Base-by-base conservation (phyloP, 352 stramenopile genomes). In the Globisporangium sylvaticum region DNA sequence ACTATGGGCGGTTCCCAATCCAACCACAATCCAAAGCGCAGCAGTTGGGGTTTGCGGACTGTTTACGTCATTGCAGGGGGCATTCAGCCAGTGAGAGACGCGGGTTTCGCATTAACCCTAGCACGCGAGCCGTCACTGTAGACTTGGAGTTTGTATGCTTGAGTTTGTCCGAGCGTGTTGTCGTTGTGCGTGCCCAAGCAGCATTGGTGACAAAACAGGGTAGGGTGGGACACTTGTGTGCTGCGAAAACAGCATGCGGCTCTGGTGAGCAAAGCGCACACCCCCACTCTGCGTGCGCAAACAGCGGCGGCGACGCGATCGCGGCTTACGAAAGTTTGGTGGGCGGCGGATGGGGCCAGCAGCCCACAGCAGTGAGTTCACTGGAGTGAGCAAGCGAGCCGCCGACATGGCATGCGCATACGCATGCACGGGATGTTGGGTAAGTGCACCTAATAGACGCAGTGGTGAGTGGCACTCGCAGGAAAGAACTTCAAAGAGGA, bases 11-110 rank as follows among this genome's bases (percentile, higher is more conserved):
- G 12, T 10, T 31, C 27, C 5, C 20, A 22, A 20, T 24, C 18
- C 18, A 53, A 4, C 37, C 37, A 44, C 37, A 42, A 44, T 44
- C 37, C 37, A 15, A 44, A 15, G 37, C 37, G 24, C n/a, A 55
- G 31, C 4, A 14, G 48, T 1, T 14, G 18, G 8, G 55, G 55
- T 24, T 61, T 61, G 18, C 10, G 0, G 4, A 1, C 55, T 61
- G 55, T 61, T 61, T 61, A 48, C 55, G 55, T 61, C 55, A 61
- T 61, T 61, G 55, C 20, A 50, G 9, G 22, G 55, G 55, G 55
- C 55, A 61, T 61, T 61, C 55, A 48, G 20, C 31, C 55, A 60
- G 31, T 60, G 20, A 39, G 12, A 60, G 34, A 48, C 55, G 55
- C 34, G 1, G 46, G 46, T 54, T 54, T 54, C 22, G 9, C 29